Base-by-base conservation (phyloP, 1,284 basidiomycete genomes). In the Hypsizygus ulmarius region DNA sequence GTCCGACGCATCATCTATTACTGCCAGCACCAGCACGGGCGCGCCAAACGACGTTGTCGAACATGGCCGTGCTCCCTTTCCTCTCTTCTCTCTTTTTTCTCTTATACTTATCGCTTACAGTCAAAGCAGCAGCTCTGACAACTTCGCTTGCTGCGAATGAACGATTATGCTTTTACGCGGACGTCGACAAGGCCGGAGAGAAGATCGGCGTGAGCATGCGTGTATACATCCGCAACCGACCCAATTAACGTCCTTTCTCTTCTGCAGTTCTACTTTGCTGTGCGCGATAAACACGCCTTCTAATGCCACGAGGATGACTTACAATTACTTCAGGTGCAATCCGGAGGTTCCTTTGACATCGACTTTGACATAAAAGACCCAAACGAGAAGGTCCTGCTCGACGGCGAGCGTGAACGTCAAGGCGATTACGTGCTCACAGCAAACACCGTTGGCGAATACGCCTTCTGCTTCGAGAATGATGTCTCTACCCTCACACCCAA, bases 391-490 rank as follows among this genome's bases (percentile, higher is more conserved):
- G 73, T 95, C 39, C 68, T 99, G 32, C 80, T 98, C 37, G 87
- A 93, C 46, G 97, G 93, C 46, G 68, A 79, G 57, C 83, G 86
- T 36, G 95, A 98, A 63, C 84, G 92, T 29, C 94, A 98, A 63
- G 93, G 96, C 35, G 97, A 99, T 79, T 97, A 88, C 63, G 92
- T 99, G 53, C 84, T 99, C 57, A 99, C 97, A 3, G 96, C 92
- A 10, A 95, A 97, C 70, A 80, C 81, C 30, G 79, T 88, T 48
- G 96, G 96, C 60, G 97, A 99, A 78, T 98, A 98, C 70, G 75
- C 93, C 2, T 99, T 99, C 74, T 99, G 97, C 74, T 97, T 99
- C 66, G 90, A 94, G 65, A 99, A 99, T 69, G 92, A 96, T 72
- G 91, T 93, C 82, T 91, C 87, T 7, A 91, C 89, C 3, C 78